phyloP scores from a whole-genome alignment of 192 early-diverging fungal species.

The Spizellomyces punctatus region DNA sequence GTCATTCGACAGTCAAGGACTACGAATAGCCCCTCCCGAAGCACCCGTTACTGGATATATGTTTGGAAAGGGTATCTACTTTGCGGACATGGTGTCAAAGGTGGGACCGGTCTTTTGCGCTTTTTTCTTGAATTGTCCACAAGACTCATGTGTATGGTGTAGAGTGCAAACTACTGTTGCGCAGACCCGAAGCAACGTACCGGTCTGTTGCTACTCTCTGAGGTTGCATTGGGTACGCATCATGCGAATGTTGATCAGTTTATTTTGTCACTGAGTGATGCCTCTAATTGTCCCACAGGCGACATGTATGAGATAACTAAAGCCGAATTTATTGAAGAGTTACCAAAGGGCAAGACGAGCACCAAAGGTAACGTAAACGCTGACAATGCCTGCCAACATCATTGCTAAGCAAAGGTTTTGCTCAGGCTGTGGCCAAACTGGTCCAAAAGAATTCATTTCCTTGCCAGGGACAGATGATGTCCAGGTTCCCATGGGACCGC shows the following conservation, averaged over 20 bases:
- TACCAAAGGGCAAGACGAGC: conserved; percentile 53
- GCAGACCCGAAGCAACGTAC: conserved; percentile 38
- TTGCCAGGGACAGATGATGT: conserved; percentile 49
- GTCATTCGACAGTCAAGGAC: conserved; percentile 29
- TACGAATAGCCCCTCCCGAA: conserved; percentile 67
- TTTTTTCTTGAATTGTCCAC: too few relatives aligned
- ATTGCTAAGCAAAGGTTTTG: conserved; percentile 32
- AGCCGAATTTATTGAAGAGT: conserved; percentile 38
- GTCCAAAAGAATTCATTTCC: conserved; percentile 40
- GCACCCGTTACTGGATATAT: conserved; percentile 70
- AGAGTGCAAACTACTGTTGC: conserved; percentile 72
- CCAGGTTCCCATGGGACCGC: conserved; percentile 40
- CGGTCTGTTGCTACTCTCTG: conserved; percentile 70
- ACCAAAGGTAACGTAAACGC: conserved; percentile 46
- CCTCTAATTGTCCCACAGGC: conserved; percentile 31
- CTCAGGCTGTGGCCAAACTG: conserved; percentile 57
- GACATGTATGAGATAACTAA: conserved; percentile 9
- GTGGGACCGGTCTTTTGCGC: background rate
- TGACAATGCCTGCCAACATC: conserved; percentile 24
- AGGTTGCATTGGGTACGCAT: conserved; percentile 63
- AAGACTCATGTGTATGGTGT: conserved; percentile 21
- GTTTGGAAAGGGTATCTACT: conserved; percentile 84
- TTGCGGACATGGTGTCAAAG: conserved; percentile 68
- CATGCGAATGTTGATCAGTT: conserved; percentile 17
- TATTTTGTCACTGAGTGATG: background rate